phyloP scores from a whole-genome alignment of 164 flowering plant genomes.

The Vitis riparia region DNA sequence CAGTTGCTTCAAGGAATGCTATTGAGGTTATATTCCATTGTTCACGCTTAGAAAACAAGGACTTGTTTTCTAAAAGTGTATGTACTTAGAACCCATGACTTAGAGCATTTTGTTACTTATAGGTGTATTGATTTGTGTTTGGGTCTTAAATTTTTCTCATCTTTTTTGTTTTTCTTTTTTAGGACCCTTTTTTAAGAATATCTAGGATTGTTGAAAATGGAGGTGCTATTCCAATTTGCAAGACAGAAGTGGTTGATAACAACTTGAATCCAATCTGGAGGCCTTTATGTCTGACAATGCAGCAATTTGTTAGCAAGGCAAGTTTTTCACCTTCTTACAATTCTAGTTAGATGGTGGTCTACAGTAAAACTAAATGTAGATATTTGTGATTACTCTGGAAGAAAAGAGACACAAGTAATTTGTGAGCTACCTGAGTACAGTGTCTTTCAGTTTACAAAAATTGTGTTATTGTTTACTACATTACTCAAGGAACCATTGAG shows the following conservation, averaged over 20 bases:
- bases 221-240: conserved; percentile 69
- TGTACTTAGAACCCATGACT: conserved; percentile 15
- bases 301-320: conserved; percentile 83
- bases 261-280: conserved; percentile 80
- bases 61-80: conserved; percentile 87
- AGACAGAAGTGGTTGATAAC: conserved; percentile 81
- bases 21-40: conserved; percentile 65
- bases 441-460: too few species aligned
- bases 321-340: conserved; percentile 16
- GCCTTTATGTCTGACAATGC: conserved; percentile 62
- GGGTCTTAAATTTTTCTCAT: neutral
- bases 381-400: too few species aligned
- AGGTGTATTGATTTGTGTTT: neutral
- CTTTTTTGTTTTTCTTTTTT: conserved; percentile 4
- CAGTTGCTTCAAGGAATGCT: too few species aligned
- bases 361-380: too few species aligned
- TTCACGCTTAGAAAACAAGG: conserved; percentile 64
- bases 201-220: conserved; percentile 76
- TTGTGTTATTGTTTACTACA: too few species aligned
- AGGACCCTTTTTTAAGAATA: conserved; percentile 91
- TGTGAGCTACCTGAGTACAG: neutral
- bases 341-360: neutral
- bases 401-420: too few species aligned
- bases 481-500: too few species aligned
- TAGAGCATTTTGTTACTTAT: conserved; percentile 3